phyloP scores from a whole-genome alignment of 2,329 filamentous ascomycete genomes.

The Byssoonygena ceratinophila region DNA sequence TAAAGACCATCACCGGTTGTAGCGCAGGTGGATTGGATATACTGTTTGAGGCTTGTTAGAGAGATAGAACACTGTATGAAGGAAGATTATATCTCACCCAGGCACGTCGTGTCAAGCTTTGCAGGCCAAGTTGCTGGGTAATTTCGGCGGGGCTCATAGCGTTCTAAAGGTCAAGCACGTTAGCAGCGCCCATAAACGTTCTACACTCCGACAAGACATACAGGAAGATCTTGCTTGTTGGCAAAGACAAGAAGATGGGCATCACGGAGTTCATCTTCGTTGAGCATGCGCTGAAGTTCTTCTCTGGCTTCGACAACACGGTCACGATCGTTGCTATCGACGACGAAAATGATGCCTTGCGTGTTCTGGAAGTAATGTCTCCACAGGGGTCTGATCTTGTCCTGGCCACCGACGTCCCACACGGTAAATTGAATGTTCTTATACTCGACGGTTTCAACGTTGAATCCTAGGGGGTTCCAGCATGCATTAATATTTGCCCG shows the following conservation, averaged over 20 bases:
- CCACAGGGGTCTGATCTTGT: conserved; percentile 99
- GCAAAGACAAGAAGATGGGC: conserved; percentile 94
- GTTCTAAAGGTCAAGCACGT: conserved; percentile 50
- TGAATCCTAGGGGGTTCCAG: conserved; percentile 59
- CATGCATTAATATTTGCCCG: conserved; percentile 10
- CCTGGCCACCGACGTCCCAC: conserved; percentile 99
- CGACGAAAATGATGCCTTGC: conserved; percentile 99
- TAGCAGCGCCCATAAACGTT: conserved; percentile 9
- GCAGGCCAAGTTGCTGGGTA: conserved; percentile 98
- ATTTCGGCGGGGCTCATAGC: conserved; percentile 99
- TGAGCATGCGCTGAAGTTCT: conserved; percentile 95
- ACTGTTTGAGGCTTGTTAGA: conserved; percentile 44
- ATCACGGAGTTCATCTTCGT: conserved; percentile 97
- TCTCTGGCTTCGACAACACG: conserved; percentile 94
- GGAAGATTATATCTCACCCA: conserved; percentile 63
- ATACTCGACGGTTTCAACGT: conserved; percentile 99
- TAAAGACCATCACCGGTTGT: conserved; percentile 99
- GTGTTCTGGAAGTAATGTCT: conserved; percentile 99
- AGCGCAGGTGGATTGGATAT: conserved; percentile 99
- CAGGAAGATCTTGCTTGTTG: conserved; percentile 99
- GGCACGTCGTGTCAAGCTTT: conserved; percentile 94
- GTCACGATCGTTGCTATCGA: conserved; percentile 97
- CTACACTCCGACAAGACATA: conserved; percentile 43
- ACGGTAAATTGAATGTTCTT: conserved; percentile 99
- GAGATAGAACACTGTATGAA: conserved; percentile 15